Evolutionary conservation across 2,329 filamentous ascomycete species (phyloP).

Genomic region (Colletotrichum tofieldiae): DNA sequence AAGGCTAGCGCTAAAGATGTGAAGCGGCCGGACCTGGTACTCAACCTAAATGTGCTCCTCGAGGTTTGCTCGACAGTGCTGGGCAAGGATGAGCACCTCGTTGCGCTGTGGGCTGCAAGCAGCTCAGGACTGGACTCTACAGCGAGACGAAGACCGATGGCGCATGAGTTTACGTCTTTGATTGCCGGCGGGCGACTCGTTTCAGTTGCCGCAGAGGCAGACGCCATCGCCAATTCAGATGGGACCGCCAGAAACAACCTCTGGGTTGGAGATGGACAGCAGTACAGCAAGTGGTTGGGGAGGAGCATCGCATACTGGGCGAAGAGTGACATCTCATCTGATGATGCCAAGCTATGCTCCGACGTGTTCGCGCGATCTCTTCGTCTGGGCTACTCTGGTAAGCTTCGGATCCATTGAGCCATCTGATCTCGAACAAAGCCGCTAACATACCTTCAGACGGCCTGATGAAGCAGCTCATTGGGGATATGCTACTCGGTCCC

Average conservation of each 20-base stretch:
- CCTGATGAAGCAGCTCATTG: slow-evolving; percentile 56
- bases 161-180: slow-evolving; percentile 62
- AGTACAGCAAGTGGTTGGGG: slow-evolving; percentile 82
- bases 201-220: slow-evolving; percentile 70
- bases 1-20: slow-evolving; percentile 56
- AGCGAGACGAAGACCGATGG: slow-evolving; percentile 52
- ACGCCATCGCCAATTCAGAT: slow-evolving; percentile 61
- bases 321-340: slow-evolving; percentile 48
- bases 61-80: slow-evolving; percentile 63
- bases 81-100: slow-evolving; percentile 54
- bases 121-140: slow-evolving; percentile 40
- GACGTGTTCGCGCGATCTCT: slow-evolving; percentile 73
- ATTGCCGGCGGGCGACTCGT: slow-evolving; percentile 66
- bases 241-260: slow-evolving; percentile 45
- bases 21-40: slow-evolving; percentile 58
- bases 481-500: slow-evolving; percentile 56
- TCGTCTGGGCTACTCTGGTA: slow-evolving; percentile 82
- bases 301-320: slow-evolving; percentile 70
- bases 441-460: slow-evolving; percentile 53
- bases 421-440: slow-evolving; percentile 29
- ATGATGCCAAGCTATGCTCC: slow-evolving; percentile 59
- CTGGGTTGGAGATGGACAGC: slow-evolving; percentile 77
- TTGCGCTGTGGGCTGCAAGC: slow-evolving; percentile 56
- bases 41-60: slow-evolving; percentile 62
- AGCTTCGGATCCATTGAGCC: slow-evolving; percentile 40